phyloP scores from a whole-genome alignment of 176 grass and related monocot genomes.

The Oropetium thomaeum region DNA sequence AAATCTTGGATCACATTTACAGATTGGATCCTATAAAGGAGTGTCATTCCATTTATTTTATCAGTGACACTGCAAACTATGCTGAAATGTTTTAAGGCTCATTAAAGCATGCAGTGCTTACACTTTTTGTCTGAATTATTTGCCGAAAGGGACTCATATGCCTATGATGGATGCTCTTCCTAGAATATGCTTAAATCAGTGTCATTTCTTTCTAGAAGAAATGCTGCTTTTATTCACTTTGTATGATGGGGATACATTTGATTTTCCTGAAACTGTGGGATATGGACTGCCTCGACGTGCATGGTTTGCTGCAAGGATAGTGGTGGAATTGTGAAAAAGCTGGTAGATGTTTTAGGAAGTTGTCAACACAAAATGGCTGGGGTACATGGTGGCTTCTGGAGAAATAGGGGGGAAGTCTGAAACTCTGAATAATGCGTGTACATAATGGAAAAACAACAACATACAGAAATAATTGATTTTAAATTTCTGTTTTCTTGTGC shows the following conservation, averaged over 20 bases:
- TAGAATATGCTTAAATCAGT: background rate
- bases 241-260: background rate
- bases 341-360: background rate
- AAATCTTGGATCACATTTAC: background rate
- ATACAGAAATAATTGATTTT: background rate
- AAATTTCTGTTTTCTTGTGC: background rate
- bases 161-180: too few species aligned
- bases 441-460: background rate
- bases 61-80: background rate
- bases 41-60: background rate
- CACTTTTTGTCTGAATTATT: background rate
- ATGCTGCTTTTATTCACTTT: background rate
- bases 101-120: background rate
- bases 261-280: background rate
- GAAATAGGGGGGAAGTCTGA: constrained; percentile 7
- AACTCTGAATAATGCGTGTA: background rate
- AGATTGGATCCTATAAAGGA: background rate
- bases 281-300: background rate
- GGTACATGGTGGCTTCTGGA: background rate
- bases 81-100: background rate
- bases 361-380: background rate
- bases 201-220: background rate
- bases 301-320: background rate
- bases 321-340: background rate
- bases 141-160: background rate